phyloP scores from a whole-genome alignment of 768 basidiomycete species.

The Hericium erinaceus region DNA sequence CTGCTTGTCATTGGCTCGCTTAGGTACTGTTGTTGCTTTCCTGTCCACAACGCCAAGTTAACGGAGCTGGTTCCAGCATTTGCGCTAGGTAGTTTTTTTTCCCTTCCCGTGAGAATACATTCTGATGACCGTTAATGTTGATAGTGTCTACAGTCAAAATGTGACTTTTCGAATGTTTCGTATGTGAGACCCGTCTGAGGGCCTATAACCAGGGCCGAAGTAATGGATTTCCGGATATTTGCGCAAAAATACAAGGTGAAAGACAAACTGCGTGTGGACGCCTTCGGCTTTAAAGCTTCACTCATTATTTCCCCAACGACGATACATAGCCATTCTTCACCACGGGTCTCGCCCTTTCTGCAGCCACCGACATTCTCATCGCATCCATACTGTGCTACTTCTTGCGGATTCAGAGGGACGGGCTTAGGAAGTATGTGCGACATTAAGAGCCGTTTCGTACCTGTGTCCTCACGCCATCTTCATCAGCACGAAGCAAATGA shows the following conservation, averaged over 20 bases:
- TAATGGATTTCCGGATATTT: neutral
- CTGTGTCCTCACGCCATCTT: neutral
- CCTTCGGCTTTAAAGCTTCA: neutral
- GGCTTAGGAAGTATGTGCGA: neutral
- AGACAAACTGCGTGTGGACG: too few species aligned
- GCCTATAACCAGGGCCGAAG: too few species aligned
- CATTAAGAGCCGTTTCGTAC: neutral
- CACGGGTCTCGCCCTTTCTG: neutral
- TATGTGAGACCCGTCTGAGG: too few species aligned
- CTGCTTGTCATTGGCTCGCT: too few species aligned
- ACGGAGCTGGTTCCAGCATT: too few species aligned
- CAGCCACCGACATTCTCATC: neutral
- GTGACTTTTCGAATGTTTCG: neutral
- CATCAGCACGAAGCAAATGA: neutral
- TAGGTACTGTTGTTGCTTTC: too few species aligned
- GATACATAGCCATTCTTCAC: neutral
- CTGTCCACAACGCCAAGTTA: too few species aligned
- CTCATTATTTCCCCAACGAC: neutral
- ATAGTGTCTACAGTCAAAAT: neutral
- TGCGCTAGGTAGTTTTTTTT: too few species aligned
- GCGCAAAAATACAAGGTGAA: neutral
- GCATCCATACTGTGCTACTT: neutral
- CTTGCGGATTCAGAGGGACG: neutral
- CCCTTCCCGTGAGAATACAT: too few species aligned
- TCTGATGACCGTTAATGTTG: neutral